Conservation (phyloP, 2,329 filamentous ascomycete genomes). For the Nigrospora sphaerica region DNA sequence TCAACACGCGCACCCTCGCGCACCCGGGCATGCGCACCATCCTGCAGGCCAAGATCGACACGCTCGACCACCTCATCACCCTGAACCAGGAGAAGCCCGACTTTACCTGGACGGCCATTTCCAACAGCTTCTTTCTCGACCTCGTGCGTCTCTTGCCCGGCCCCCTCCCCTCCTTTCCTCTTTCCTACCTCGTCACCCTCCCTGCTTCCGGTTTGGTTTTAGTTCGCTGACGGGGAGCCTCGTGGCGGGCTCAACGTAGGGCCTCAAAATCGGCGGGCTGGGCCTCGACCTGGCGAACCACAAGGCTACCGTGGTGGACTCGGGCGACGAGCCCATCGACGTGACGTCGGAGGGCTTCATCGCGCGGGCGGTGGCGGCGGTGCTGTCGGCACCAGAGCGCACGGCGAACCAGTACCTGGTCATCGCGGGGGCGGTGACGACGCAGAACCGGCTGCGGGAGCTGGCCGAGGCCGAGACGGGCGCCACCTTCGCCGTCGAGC, state of each 20-base stretch:
- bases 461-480: constrained; percentile 45
- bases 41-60: constrained; percentile 17
- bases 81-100: constrained; percentile 33
- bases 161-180: not conserved
- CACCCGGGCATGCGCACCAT: constrained; percentile 14
- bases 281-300: constrained; percentile 42
- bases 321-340: constrained; percentile 44
- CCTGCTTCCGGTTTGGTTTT: not conserved
- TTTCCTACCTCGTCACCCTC: not conserved
- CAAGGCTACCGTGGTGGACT: constrained; percentile 48
- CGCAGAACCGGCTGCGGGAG: constrained; percentile 50
- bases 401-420: constrained; percentile 53
- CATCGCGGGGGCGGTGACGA: constrained; percentile 48
- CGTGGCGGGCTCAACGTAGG: constrained; percentile 18
- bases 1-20: constrained; percentile 20
- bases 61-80: constrained; percentile 43
- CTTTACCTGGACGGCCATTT: constrained; percentile 54
- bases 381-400: constrained; percentile 38
- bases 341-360: constrained; percentile 43
- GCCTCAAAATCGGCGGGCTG: constrained; percentile 39
- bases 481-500: constrained; percentile 40
- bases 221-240: not conserved
- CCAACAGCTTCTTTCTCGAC: constrained; percentile 55
- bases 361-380: constrained; percentile 41
- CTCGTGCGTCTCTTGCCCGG: constrained; percentile 29